Conservation (phyloP, 768 basidiomycete genomes). For the Tulasnella sp. region DNA sequence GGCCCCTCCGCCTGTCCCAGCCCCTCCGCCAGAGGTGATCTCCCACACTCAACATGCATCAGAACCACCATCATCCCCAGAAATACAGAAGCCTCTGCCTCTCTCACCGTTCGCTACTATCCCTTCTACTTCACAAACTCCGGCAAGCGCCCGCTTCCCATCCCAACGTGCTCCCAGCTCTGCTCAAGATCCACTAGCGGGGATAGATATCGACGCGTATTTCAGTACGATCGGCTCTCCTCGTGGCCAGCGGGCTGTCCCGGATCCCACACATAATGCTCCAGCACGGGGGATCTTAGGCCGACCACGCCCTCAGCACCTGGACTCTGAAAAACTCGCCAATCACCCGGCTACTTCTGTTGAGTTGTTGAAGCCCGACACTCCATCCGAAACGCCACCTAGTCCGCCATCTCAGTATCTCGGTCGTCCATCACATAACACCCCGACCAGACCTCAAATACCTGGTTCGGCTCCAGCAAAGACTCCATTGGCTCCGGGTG, state of each 20-base stretch:
- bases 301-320: background rate
- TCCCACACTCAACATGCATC: background rate
- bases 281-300: background rate
- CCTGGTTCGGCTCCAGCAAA: background rate
- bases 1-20: background rate
- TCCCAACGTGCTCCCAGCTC: background rate
- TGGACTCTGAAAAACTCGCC: background rate
- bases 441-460: background rate
- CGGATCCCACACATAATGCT: background rate
- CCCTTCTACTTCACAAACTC: background rate
- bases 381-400: background rate
- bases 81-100: background rate
- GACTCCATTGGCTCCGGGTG: background rate
- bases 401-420: background rate
- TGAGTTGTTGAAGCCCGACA: background rate
- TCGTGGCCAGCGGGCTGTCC: background rate
- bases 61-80: background rate
- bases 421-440: background rate
- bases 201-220: conserved; percentile 1
- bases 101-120: background rate
- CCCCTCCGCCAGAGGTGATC: background rate
- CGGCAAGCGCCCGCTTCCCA: conserved; percentile 1
- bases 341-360: background rate
- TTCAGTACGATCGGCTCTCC: conserved; percentile 7
- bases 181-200: background rate